Conservation (phyloP, 2,329 filamentous ascomycete species). For the Colletotrichum gloeosporioides region DNA sequence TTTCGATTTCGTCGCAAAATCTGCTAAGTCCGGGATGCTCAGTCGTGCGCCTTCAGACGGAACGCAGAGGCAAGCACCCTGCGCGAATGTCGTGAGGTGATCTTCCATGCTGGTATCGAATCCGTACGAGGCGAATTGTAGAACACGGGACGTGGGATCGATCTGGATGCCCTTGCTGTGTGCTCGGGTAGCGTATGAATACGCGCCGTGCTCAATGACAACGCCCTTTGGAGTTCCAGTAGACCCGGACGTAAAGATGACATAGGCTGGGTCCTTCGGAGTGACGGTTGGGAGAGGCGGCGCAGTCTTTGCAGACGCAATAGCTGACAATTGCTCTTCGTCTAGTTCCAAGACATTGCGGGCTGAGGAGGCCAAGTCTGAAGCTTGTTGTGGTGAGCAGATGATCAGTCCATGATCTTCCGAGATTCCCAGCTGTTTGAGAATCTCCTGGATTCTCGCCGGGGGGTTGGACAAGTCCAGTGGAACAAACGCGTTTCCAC, state of each 20-base stretch:
- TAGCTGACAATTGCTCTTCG: neutral
- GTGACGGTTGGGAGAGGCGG: neutral
- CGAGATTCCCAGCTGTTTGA: neutral
- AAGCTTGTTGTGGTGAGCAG: neutral
- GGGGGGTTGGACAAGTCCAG: conserved; percentile 26
- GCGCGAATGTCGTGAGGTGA: conserved; percentile 54
- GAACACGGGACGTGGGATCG: neutral
- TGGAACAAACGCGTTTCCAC: conserved; percentile 34
- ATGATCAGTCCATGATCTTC: neutral
- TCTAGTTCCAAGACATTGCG: neutral
- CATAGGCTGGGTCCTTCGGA: conserved; percentile 10
- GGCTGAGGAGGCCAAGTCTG: neutral
- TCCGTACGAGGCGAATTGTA: conserved; percentile 57
- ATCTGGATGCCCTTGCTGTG: neutral
- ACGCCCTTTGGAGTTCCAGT: conserved; percentile 28
- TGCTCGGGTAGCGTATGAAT: conserved; percentile 19
- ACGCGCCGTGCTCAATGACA: conserved; percentile 12
- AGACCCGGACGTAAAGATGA: conserved; percentile 29
- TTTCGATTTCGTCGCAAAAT: conserved; percentile 9
- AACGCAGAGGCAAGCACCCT: conserved; percentile 67
- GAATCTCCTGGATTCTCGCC: neutral
- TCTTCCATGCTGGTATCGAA: conserved; percentile 60
- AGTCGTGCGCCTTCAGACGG: conserved; percentile 54
- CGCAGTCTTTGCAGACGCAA: neutral
- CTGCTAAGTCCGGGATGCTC: conserved; percentile 36